Evolutionary conservation across 176 grass and related monocot genomes (phyloP).

Genomic region (Aegilops speltoides): DNA sequence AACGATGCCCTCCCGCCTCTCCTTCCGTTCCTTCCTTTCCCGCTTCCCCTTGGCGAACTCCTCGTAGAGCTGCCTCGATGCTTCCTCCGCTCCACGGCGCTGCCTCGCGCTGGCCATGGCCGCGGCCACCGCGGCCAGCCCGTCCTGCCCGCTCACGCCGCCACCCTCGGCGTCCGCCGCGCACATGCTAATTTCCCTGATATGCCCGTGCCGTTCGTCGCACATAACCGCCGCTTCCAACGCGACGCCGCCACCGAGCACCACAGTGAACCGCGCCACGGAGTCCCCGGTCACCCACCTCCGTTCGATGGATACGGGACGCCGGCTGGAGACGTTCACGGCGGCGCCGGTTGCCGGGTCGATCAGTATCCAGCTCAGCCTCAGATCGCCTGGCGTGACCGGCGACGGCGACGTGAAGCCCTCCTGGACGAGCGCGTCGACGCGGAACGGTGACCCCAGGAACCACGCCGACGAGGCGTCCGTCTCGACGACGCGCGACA

Average conservation of each 20-base stretch:
- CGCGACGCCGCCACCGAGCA: conserved; percentile 31
- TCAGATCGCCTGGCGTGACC: conserved; percentile 33
- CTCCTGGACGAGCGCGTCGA: conserved; percentile 49
- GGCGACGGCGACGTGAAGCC: background rate
- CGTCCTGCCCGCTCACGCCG: conserved; percentile 36
- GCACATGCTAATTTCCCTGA: conserved; percentile 60
- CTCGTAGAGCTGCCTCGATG: conserved; percentile 3
- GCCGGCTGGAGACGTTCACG: conserved; percentile 50
- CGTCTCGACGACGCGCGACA: conserved; percentile 56
- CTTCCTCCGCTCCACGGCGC: conserved; percentile 23
- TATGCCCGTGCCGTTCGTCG: conserved; percentile 38
- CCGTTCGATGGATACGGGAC: conserved; percentile 50
- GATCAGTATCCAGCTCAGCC: conserved; percentile 64
- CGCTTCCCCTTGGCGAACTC: conserved; percentile 45
- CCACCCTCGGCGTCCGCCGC: conserved; percentile 35
- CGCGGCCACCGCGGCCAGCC: conserved; percentile 21
- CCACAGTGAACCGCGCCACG: conserved; percentile 51
- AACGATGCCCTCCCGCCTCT: conserved; percentile 40
- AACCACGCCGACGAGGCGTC: conserved; percentile 57
- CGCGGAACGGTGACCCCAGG: conserved; percentile 54
- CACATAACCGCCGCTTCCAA: conserved; percentile 48
- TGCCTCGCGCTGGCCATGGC: conserved; percentile 34
- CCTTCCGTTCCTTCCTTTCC: conserved; percentile 50
- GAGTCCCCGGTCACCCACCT: conserved; percentile 63
- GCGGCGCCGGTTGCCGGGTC: conserved; percentile 45